Conservation (phyloP, 495 filamentous ascomycete species). For the Aspergillus bertholletiae region DNA sequence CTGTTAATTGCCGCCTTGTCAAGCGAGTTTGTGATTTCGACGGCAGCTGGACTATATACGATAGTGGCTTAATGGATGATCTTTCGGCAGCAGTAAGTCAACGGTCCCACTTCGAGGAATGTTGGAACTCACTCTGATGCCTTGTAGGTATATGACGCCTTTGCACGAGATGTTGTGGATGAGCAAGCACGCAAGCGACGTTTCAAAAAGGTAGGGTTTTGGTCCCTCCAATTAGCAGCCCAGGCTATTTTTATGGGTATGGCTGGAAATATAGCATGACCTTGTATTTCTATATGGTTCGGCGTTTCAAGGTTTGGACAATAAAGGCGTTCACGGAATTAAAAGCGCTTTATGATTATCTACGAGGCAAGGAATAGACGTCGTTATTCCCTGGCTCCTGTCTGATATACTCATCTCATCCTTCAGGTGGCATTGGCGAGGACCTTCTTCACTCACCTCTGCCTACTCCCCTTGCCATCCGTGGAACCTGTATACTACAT, state of each 20-base stretch:
- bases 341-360: background rate
- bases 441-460: background rate
- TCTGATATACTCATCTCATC: background rate
- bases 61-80: conserved; percentile 93
- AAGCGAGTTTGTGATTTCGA: conserved; percentile 87
- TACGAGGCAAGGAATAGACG: background rate
- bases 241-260: conserved; percentile 96
- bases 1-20: conserved; percentile 88
- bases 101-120: background rate
- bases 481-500: no score
- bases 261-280: conserved; percentile 76
- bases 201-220: conserved; percentile 94
- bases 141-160: conserved; percentile 76
- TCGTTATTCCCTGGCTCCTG: background rate
- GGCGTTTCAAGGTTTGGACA: background rate
- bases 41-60: conserved; percentile 91
- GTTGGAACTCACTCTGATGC: conserved; percentile 12
- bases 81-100: conserved; percentile 73
- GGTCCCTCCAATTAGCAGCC: conserved; percentile 85
- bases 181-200: conserved; percentile 78
- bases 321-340: background rate
- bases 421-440: no score
- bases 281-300: conserved; percentile 19
- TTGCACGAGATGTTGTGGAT: conserved; percentile 83
- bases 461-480: background rate